Base-by-base conservation (phyloP, 2,329 filamentous ascomycete genomes). In the Cladorrhinum sp. region DNA sequence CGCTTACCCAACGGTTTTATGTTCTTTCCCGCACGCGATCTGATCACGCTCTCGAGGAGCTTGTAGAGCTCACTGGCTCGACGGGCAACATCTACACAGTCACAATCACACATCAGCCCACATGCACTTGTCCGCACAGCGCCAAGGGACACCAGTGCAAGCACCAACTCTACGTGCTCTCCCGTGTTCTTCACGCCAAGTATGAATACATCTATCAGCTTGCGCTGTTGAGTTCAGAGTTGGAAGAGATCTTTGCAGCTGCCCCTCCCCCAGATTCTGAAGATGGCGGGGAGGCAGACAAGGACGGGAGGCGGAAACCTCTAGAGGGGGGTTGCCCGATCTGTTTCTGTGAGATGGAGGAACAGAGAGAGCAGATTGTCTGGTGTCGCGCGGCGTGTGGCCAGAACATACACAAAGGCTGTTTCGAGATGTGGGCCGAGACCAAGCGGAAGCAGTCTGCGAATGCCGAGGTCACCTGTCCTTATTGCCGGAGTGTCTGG, bases 41-140 rank as follows among this genome's bases (percentile, higher is more conserved):
- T 26, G 8, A 5, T 9, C 8, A 10, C 18, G n/a, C 33, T 16
- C 80, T 79, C 0, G 74, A 79, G 58, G 85, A 89, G 69, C 74
- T 71, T 0, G 75, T 89, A 53, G 77, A 84, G 60, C 75, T 89
- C 62, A 83, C 86, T 0, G 87, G 86, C 0, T 83, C 83, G 9
- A 89, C 85, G 1, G 86, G 86, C 16, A 89, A 89, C 64, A 77
- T 89, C 60, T 89, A 90, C 71, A 81, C 73, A 0, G 79, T 89
- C 30, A 73, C 73, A 33, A 80, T 89, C 57, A 74, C 75, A 2
- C 76, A 76, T n/a, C 67, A 77, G 18, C 82, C 84, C 0, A 73
- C 66, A 0, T 88, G 86, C 69, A 75, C 78, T 54, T 88, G 86
- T 62, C 84, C 84, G 0, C 79, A 86, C 60, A 79, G 77, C 1